phyloP scores from a whole-genome alignment of 192 early-diverging fungal species.

The Backusella sp. region DNA sequence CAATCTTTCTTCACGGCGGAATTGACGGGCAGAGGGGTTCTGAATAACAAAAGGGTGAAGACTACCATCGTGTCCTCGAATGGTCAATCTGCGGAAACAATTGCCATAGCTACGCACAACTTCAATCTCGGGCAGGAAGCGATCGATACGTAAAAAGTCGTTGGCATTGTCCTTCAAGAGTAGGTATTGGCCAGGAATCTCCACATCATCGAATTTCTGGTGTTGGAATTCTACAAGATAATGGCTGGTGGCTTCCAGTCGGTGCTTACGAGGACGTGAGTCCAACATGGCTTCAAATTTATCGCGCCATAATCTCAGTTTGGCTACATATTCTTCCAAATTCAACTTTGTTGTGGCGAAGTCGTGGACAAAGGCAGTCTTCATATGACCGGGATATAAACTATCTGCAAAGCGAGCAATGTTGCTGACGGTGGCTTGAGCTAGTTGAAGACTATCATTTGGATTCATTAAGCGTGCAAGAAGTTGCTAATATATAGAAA shows the following conservation, averaged over 20 bases:
- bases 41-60: constrained; percentile 92
- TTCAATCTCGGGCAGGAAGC: constrained; percentile 91
- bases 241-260: constrained; percentile 85
- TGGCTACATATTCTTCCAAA: constrained; percentile 78
- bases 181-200: constrained; percentile 97
- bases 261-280: constrained; percentile 75
- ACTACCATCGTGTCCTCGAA: constrained; percentile 90
- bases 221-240: constrained; percentile 98
- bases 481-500: constrained; percentile 59
- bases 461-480: constrained; percentile 56
- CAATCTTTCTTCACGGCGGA: constrained; percentile 93
- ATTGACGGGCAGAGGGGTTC: constrained; percentile 85
- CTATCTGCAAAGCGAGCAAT: constrained; percentile 87
- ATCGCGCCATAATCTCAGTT: constrained; percentile 91
- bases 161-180: constrained; percentile 72
- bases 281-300: constrained; percentile 87
- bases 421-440: constrained; percentile 73
- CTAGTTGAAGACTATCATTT: constrained; percentile 61
- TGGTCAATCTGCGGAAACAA: constrained; percentile 76
- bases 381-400: constrained; percentile 74
- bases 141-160: constrained; percentile 94
- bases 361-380: constrained; percentile 84
- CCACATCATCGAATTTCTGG: constrained; percentile 98
- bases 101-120: constrained; percentile 72
- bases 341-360: constrained; percentile 90